Percentiles rank a stretch among this genome's conserved stretches.
phyloP scores from a whole-genome alignment of 2,329 filamentous ascomycete genomes.

The Sarocladiaceae sp. region DNA sequence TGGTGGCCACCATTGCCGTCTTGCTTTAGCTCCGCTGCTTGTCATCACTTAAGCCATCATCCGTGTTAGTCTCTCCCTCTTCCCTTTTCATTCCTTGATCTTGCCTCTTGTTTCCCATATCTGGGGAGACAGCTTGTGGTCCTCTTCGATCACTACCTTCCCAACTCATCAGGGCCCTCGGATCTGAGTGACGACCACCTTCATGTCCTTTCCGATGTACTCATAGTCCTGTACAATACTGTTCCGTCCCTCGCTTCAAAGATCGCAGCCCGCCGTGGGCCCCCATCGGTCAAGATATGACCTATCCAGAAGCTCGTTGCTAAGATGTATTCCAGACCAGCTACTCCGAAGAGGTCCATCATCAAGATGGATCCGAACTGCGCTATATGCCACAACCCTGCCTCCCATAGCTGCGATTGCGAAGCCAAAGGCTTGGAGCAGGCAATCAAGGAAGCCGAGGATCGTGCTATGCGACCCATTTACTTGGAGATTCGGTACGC shows the following conservation, averaged over 20 bases:
- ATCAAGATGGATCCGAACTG: constrained; percentile 65
- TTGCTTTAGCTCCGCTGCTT: background rate
- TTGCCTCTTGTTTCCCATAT: background rate
- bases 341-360: constrained; percentile 34
- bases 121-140: constrained; percentile 2
- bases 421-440: constrained; percentile 59
- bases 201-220: background rate
- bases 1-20: constrained; percentile 5
- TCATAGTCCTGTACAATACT: constrained; percentile 5
- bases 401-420: constrained; percentile 54
- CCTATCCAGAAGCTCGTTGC: constrained; percentile 17
- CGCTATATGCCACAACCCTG: constrained; percentile 58
- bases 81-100: background rate
- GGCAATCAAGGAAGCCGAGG: constrained; percentile 57
- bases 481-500: constrained; percentile 58
- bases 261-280: background rate
- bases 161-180: no score
- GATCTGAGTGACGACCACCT: no score
- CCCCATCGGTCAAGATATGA: background rate
- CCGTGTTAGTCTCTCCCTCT: constrained; percentile 4
- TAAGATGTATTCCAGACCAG: constrained; percentile 48
- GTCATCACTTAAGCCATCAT: background rate
- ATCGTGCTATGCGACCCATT: constrained; percentile 55
- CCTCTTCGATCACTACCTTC: no score
- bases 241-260: constrained; percentile 5